Evolutionary conservation across 495 filamentous ascomycete genomes (phyloP), one percentile per base, ranked within the genome.

Genomic region (Podospora pseudocomata): DNA sequence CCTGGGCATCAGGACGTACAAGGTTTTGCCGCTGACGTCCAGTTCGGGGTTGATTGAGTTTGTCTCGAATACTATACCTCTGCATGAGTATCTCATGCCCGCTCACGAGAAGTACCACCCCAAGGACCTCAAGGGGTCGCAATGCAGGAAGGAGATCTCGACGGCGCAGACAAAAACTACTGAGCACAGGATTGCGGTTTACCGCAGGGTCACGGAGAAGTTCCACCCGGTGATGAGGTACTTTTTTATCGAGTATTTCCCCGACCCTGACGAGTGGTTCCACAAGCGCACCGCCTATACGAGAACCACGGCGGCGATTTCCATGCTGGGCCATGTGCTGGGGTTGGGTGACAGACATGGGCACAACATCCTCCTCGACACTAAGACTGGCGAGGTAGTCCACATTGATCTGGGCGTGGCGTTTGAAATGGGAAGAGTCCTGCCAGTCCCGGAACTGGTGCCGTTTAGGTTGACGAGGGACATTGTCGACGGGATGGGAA

Each of bases 351-450:
- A 99, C 80, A 86, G 95, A 27, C 95, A 99, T 79, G 93, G 92
- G 5, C 94, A 99, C 75, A 99, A 99, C 73, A 98, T 99, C 71
- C 85, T 99, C 2, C 85, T 99, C 0, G 95, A 99, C 77, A 87
- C 92, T 63, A 87, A 89, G 68, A 97, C 88, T 18, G 95, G 95
- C 26, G 95, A 99, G 78, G 94, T 93, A 5, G 90, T 99, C 0
- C 95, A 99, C 73, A 99, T 99, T 66, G 95, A 99, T 76, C 86
- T 99, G 7, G 95, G 95, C 54, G 91, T 99, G 19, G 94, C 94
- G 1, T 99, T 99, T 73, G 95, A 99, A 74, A 91, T 87, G 78
- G 95, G 96, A n/a, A 91, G 94, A 20, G 87, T 99, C 13, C 82
- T 99, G 0, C 95, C 93, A 0, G 89, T 98, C 0, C 96, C 95